Conservation (phyloP, 2,329 filamentous ascomycete genomes). For the Pseudogymnoascus sp. region DNA sequence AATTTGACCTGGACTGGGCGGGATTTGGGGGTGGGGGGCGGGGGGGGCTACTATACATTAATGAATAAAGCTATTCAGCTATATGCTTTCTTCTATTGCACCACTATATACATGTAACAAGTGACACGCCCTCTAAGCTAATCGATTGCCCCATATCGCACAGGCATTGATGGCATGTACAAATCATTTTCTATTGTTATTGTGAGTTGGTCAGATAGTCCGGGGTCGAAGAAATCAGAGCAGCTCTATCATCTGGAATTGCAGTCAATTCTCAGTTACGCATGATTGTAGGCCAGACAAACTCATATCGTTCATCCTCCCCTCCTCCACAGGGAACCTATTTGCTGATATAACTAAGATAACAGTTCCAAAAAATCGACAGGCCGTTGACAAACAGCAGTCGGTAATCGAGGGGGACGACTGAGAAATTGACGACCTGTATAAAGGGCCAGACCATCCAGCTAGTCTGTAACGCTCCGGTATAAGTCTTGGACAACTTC, state of each 20-base stretch:
- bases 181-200: neutral
- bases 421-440: conserved; percentile 61
- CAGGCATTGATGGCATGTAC: neutral
- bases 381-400: conserved; percentile 65
- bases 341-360: conserved; percentile 30
- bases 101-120: neutral
- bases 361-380: conserved; percentile 46
- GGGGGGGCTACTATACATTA: neutral
- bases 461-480: conserved; percentile 56
- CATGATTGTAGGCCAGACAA: neutral
- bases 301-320: neutral
- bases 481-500: conserved; percentile 53
- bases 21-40: no score
- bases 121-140: neutral
- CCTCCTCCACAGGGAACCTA: neutral
- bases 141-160: neutral
- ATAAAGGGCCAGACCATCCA: conserved; percentile 63
- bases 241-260: neutral
- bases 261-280: neutral
- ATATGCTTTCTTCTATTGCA: neutral
- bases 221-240: neutral
- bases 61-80: conserved; percentile 6
- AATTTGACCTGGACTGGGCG: no score
- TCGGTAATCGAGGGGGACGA: conserved; percentile 59
- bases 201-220: neutral